Evolutionary conservation across 345 rosid genomes (phyloP).

Genomic region (Lumnitzera racemosa): DNA sequence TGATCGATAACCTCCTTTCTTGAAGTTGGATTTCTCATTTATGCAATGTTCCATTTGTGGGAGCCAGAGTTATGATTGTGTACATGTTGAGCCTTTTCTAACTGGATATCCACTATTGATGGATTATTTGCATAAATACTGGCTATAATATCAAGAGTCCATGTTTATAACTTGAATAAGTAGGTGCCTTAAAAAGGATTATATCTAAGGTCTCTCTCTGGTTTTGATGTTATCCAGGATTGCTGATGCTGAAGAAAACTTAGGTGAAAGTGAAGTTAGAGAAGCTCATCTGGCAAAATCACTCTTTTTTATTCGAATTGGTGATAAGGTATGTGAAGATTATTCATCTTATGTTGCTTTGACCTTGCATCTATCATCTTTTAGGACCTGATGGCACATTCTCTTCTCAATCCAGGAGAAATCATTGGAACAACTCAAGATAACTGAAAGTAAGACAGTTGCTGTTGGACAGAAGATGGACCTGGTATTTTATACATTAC

Average conservation of each 20-base stretch:
- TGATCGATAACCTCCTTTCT: too few species aligned
- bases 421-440: constrained; percentile 88
- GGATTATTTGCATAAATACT: too few species aligned
- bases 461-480: constrained; percentile 99
- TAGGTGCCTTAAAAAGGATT: too few species aligned
- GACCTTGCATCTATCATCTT: background rate
- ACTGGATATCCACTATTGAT: too few species aligned
- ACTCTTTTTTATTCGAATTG: constrained; percentile 69
- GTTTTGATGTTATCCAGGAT: constrained; percentile 43
- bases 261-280: constrained; percentile 97
- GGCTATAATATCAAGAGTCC: too few species aligned
- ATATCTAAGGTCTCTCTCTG: too few species aligned
- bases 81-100: too few species aligned
- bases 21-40: too few species aligned
- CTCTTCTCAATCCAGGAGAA: constrained; percentile 48
- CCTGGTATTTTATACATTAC: constrained; percentile 80
- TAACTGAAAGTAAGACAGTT: constrained; percentile 94
- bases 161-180: too few species aligned
- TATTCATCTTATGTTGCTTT: constrained; percentile 2
- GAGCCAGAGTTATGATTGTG: too few species aligned
- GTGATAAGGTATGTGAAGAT: constrained; percentile 59
- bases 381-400: background rate
- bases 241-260: constrained; percentile 94
- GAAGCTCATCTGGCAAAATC: constrained; percentile 99
- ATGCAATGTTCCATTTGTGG: too few species aligned